A percentile compares a stretch with the other conserved stretches of the same genome.
phyloP scores from a whole-genome alignment of 2,329 filamentous ascomycete genomes.

The Alternaria tenuissima region DNA sequence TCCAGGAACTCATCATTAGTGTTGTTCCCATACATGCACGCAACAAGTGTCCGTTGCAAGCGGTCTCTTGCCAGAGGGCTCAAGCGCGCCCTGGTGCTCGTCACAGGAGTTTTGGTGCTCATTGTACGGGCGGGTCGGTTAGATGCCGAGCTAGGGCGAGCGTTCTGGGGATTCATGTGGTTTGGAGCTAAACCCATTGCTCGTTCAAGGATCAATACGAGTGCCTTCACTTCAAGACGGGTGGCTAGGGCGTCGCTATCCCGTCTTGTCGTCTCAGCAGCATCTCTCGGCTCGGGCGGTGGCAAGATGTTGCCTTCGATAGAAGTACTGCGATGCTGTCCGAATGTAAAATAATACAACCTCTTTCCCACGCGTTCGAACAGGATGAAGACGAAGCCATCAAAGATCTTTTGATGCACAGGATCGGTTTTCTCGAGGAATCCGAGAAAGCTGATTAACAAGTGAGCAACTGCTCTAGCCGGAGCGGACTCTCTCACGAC shows the following conservation, averaged over 20 bases:
- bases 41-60: constrained; percentile 57
- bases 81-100: constrained; percentile 43
- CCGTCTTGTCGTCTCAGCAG: constrained; percentile 15
- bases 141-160: constrained; percentile 11
- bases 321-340: constrained; percentile 34
- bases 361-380: constrained; percentile 51
- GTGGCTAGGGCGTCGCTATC: constrained; percentile 34
- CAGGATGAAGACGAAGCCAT: constrained; percentile 54
- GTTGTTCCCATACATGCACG: constrained; percentile 53
- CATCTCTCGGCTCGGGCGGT: constrained; percentile 11
- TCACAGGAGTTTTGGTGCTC: constrained; percentile 34
- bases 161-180: constrained; percentile 41
- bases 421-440: constrained; percentile 47
- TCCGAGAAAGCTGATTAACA: constrained; percentile 49
- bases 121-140: constrained; percentile 31
- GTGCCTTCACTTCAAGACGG: constrained; percentile 52
- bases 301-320: constrained; percentile 40
- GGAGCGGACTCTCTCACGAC: constrained; percentile 34
- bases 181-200: constrained; percentile 51
- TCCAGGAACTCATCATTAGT: constrained; percentile 52
- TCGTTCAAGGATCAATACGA: constrained; percentile 53
- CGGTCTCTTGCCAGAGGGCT: constrained; percentile 51
- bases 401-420: constrained; percentile 53
- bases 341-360: constrained; percentile 53
- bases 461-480: constrained; percentile 41